phyloP scores from a whole-genome alignment of 805 yeast species.

The Myxozyma mucilagina region DNA sequence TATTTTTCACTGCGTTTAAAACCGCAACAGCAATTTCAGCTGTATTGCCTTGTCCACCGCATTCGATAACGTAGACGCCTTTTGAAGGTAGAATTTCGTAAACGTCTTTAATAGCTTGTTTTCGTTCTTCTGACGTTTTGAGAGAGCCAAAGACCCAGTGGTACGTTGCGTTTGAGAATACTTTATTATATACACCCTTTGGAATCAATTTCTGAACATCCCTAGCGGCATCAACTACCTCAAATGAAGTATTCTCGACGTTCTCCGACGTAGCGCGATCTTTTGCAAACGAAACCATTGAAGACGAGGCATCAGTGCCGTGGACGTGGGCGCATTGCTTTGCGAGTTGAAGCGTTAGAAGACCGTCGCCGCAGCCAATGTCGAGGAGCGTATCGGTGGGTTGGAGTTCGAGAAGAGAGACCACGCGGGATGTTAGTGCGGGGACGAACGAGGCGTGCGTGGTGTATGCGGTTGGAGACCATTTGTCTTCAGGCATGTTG shows the following conservation, averaged over 20 bases:
- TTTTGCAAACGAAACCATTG: slow-evolving; percentile 19
- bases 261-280: slow-evolving; percentile 1
- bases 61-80: slow-evolving; percentile 34
- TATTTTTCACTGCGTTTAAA: slow-evolving; percentile 17
- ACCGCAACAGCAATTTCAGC: slow-evolving; percentile 35
- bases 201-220: slow-evolving; percentile 2
- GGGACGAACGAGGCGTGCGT: slow-evolving; percentile 31
- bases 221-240: slow-evolving; percentile 23
- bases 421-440: slow-evolving; percentile 22
- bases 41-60: slow-evolving; percentile 36
- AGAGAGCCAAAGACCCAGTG: slow-evolving; percentile 34
- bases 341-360: slow-evolving; percentile 22
- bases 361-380: slow-evolving; percentile 33
- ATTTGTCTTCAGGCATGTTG: slow-evolving; percentile 7
- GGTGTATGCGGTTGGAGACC: slow-evolving; percentile 27
- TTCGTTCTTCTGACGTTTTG: slow-evolving; percentile 12
- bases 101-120: slow-evolving; percentile 27
- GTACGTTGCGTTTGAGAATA: slow-evolving; percentile 36
- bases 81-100: slow-evolving; percentile 24
- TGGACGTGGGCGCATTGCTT: slow-evolving; percentile 16
- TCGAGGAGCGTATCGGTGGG: slow-evolving; percentile 27
- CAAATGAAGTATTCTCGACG: slow-evolving; percentile 12
- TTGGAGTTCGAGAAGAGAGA: slow-evolving; percentile 17
- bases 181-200: slow-evolving; percentile 29
- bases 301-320: slow-evolving; percentile 27